Base-by-base conservation (phyloP, 176 grass and related monocot species). In the Calamus simplicifolius region DNA sequence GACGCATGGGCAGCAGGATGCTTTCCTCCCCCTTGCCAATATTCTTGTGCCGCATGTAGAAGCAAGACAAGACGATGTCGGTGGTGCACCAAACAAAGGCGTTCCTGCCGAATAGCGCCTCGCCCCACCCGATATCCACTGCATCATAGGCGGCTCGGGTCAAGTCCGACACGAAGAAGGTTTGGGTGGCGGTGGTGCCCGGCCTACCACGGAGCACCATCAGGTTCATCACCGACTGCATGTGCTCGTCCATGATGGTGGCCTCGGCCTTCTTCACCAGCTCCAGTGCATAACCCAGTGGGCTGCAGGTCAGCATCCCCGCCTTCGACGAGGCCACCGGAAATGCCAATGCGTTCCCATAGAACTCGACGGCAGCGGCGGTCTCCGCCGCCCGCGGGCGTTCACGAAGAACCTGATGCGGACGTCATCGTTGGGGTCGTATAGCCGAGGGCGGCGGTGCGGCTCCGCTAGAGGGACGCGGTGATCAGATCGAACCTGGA, bases 101-200 rank as follows among this genome's bases (percentile, higher is more conserved):
- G 18, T 82, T 82, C 0, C 88, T 83, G 6, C 75, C 83, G 59
- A 71, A 84, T 4, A 79, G 59, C 0, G 79, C 51, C 52, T 71
- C 52, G 0, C 90, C 85, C 90, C 86, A 95, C 3, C 90, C 90
- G 29, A 89, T 89, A 66, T 95, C 82, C 0, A 95, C 51, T 16
- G 55, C 66, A 55, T 76, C 79, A 59, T 87, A 78, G 38, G 83
- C 83, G 14, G 74, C 62, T 23, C 71, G 77, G 50, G 69, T 96
- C 3, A 78, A 18, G 72, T 89, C n/a, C 90, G 86, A 90, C 15
- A 96, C 83, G 66, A 87, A 61, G 74, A 87, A 96, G 30, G 77
- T 62, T 49, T 83, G 23, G 0, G 71, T 3, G 4, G 79, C 3
- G 19, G 48, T 26, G 59, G 85, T 75, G 6, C 60, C 67, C 2